Conservation (phyloP, 805 yeast species). For the Candida nonsorbophila region DNA sequence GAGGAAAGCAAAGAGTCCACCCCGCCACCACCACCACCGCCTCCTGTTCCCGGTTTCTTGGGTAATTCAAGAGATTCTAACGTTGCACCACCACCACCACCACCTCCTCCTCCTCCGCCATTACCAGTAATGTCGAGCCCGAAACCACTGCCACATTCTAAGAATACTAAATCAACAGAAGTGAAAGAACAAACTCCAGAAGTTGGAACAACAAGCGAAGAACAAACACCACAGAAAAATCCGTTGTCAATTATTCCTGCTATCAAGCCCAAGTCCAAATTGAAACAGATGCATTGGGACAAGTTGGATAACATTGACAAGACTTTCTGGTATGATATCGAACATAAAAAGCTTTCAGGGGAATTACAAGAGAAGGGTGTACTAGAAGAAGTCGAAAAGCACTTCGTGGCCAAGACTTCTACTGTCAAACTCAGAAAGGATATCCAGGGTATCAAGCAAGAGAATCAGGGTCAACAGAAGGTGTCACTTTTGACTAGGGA, state of each 20-base stretch:
- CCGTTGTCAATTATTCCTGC: conserved; percentile 6
- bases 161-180: neutral
- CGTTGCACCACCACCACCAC: conserved; percentile 7
- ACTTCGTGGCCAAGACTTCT: conserved; percentile 78
- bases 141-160: conserved; percentile 1
- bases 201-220: too few species aligned
- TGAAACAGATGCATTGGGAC: conserved; percentile 97
- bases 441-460: conserved; percentile 3
- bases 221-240: conserved; percentile 1
- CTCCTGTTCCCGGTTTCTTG: conserved; percentile 13
- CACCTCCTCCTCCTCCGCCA: conserved; percentile 16
- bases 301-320: conserved; percentile 77
- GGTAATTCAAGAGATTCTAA: conserved; percentile 1
- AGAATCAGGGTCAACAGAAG: conserved; percentile 30
- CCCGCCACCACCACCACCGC: conserved; percentile 18
- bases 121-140: conserved; percentile 1
- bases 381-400: conserved; percentile 74
- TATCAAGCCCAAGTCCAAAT: conserved; percentile 61
- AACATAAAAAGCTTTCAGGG: conserved; percentile 54
- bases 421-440: conserved; percentile 32
- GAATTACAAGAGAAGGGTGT: conserved; percentile 73
- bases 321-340: conserved; percentile 78
- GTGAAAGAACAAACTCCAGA: conserved; percentile 1
- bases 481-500: conserved; percentile 74
- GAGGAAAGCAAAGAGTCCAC: conserved; percentile 1